Base-by-base conservation (phyloP, 306 rosid genomes). In the Malus fusca region DNA sequence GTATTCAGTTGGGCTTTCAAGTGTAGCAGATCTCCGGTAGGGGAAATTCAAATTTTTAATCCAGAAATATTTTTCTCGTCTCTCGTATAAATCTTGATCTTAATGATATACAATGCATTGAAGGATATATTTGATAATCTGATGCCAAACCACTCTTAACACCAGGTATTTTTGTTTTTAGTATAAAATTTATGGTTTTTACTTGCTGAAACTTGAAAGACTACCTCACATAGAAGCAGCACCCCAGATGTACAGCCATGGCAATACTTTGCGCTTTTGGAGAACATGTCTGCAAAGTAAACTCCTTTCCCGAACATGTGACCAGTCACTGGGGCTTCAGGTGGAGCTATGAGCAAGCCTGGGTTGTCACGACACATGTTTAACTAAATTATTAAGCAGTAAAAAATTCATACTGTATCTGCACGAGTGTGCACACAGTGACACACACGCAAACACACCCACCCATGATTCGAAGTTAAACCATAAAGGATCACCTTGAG, bases 271-370 rank as follows among this genome's bases (percentile, higher is more conserved):
- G 97, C 99, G 59, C 99, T 96, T 89, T 92, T 96, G 74, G 99
- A 96, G 92, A 92, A 92, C 99, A 96, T 96, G 85, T 92, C 99
- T 11, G 99, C 98, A 66, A 96, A 96, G 87, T 96, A 92, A 44
- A 92, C 88, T 62, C 99, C 99, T 81, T 96, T 96, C 56, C 98
- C 98, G 77, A 96, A 96, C 99, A 96, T 92, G 89, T 92, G 90
- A 58, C 98, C 99, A 61, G 96, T 89, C 35, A 86, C 89, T 6
- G 98, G 99, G 55, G 98, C 99, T 87, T 92, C 99, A 10, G 97
- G 92, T 67, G 99, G 98, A 90, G 99, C 97, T 77, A 96, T 90
- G 84, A 92, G 99, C 87, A 96, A 82, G 77, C 98, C 99, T 92
- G 68, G 68, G 11, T 46, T 43, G 25, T 37, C 76, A 51, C 1